A percentile compares a stretch with the other conserved stretches of the same genome.
These are phyloP conservation scores for Talaromyces thailandensis DNA, from an alignment of 495 filamentous ascomycete species.

Conservation along the genomic window DNA sequence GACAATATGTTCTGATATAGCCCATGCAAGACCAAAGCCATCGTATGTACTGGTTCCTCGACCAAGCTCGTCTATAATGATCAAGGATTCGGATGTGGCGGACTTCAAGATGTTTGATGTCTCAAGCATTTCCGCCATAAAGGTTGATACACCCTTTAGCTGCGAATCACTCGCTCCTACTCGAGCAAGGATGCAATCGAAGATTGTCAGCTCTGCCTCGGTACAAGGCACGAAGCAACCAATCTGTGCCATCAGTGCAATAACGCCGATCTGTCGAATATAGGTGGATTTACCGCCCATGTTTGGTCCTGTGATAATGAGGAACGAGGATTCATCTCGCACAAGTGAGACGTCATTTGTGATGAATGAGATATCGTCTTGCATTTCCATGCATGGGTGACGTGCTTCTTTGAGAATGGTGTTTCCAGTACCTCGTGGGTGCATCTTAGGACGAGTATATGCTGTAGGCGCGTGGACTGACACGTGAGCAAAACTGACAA, in stretches of 20 bases:
- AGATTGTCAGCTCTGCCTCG: constrained; percentile 87
- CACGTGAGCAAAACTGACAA: constrained; percentile 90
- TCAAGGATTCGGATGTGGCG: constrained; percentile 84
- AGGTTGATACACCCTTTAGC: constrained; percentile 95
- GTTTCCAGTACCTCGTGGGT: constrained; percentile 80
- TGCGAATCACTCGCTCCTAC: constrained; percentile 94
- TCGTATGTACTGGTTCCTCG: constrained; percentile 98
- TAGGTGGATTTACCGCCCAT: constrained; percentile 99
- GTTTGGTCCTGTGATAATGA: constrained; percentile 97
- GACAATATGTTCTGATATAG: constrained; percentile 95
- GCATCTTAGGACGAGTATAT: constrained; percentile 88
- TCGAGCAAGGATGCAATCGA: constrained; percentile 94
- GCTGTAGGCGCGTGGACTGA: constrained; percentile 87
- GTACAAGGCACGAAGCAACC: constrained; percentile 94
- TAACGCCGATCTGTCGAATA: constrained; percentile 95
- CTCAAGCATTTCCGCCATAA: constrained; percentile 99
- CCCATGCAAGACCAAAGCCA: constrained; percentile 96
- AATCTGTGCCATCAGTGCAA: constrained; percentile 94
- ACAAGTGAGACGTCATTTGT: constrained; percentile 88
- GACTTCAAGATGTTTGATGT: constrained; percentile 98
- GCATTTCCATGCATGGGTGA: constrained; percentile 98
- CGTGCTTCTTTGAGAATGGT: constrained; percentile 89
- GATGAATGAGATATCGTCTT: constrained; percentile 97
- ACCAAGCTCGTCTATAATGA: constrained; percentile 98
- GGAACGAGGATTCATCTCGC: constrained; percentile 77